Base-by-base conservation (phyloP, 139 green algal genomes). In the Tetradesmus obliquus region DNA sequence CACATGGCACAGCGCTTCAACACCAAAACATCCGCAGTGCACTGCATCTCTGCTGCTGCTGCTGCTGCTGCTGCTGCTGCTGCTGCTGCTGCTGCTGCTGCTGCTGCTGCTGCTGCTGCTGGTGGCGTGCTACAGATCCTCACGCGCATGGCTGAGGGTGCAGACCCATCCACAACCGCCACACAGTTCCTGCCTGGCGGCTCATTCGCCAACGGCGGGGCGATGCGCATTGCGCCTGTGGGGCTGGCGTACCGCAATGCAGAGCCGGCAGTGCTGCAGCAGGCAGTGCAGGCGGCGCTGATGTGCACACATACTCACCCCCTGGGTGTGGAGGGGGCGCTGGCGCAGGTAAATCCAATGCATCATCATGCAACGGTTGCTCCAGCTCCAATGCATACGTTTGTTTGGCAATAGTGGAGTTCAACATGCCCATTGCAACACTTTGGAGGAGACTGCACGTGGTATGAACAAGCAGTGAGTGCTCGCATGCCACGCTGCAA, bases 161-260 rank as follows among this genome's bases (percentile, higher is more conserved):
- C 88, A 55, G 88, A 92, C 80, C 81, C 58, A 22, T 22, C 57
- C 45, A 87, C 22, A 12, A 92, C 88, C 22, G 92, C 86, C 60
- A 92, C 79, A 12, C 72, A 85, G 57, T 92, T 83, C 51, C 81
- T 93, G 15, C 86, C 91, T 7, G 74, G 58, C 0, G 92, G 94
- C 24, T 95, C 94, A 2, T 94, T 94, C 62, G 86, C 55, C 22
- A 90, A 90, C 55, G 86, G 86, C 10, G 92, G 86, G 1, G 94
- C 94, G 58, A 95, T 95, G 94, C 92, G 93, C 66, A 94, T 96
- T 84, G 93, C 94, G 1, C 94, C 94, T 22, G n/a, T 96, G 0
- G 94, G 90, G 12, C 90, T 96, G 2, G 94, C 92, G 0, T 95
- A 95, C 88, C 91, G 88, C 51, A 82, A 92, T 69, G 93, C 94